A percentile compares a stretch with the other conserved stretches of the same genome.
phyloP scores from a whole-genome alignment of 805 yeast genomes.

The Candida saitoana region DNA sequence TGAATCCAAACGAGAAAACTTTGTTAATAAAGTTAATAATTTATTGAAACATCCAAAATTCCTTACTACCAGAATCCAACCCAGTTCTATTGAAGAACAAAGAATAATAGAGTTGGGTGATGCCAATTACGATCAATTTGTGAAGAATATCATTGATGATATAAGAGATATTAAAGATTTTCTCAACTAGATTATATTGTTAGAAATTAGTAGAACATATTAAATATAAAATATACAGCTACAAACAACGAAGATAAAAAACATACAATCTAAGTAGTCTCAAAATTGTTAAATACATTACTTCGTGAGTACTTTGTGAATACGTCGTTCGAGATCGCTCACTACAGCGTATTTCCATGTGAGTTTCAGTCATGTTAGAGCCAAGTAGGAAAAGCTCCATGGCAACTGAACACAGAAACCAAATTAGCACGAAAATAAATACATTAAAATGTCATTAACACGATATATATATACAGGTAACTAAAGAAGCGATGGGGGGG shows the following conservation, averaged over 20 bases:
- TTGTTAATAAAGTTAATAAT: slow-evolving; percentile 61
- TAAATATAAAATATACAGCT: no score
- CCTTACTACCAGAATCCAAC: slow-evolving; percentile 61
- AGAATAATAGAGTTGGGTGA: slow-evolving; percentile 49
- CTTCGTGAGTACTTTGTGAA: no score
- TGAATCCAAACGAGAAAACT: slow-evolving; percentile 52
- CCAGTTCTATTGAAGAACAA: slow-evolving; percentile 65
- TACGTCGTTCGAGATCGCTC: no score
- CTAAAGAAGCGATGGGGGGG: neutral
- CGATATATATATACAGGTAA: slow-evolving; percentile 8
- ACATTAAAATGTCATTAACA: neutral
- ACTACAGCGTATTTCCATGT: no score
- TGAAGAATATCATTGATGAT: slow-evolving; percentile 31
- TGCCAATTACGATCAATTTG: slow-evolving; percentile 18
- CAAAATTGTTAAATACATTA: no score
- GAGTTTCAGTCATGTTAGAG: no score
- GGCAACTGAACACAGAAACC: no score
- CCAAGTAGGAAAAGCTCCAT: no score
- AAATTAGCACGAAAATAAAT: neutral
- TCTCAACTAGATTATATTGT: slow-evolving; percentile 11
- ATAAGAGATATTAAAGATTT: slow-evolving; percentile 33
- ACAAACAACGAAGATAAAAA: no score
- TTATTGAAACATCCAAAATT: slow-evolving; percentile 84
- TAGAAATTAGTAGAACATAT: no score
- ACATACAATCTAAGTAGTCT: no score